Base-by-base conservation (phyloP, 2,329 filamentous ascomycete genomes). In the Neopestalotiopsis clavispora region DNA sequence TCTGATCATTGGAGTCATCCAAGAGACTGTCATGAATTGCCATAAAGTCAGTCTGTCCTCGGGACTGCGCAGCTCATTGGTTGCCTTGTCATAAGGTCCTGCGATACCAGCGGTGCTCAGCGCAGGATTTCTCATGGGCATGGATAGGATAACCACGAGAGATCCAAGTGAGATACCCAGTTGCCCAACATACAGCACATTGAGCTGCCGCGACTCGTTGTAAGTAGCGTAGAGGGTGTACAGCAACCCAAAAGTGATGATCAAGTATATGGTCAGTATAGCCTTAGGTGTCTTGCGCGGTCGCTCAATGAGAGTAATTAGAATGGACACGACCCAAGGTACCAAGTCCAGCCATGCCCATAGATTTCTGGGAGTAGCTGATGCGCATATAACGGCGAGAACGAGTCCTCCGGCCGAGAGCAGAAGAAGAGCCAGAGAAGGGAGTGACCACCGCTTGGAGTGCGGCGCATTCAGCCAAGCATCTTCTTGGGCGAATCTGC, bases 11-110 rank as follows among this genome's bases (percentile, higher is more conserved):
- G 94, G 91, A 0, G 84, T 83, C 81, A 97, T 91, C 94, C 94
- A 97, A 0, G 89, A 92, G 34, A 97, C 91, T 5, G 89, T 91
- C 88, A 95, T 92, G 80, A 94, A 97, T 73, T 95, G 92, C 87
- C 93, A 94, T 0, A 95, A 83, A 0, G 87, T 92, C 30, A 97
- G 78, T 71, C 92, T 90, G 73, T 97, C 94, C 78, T 97, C 94
- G 0, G 94, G 85, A 49, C 87, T 89, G 67, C 94, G 91, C n/a
- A 92, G 81, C 2, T 84, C 79, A 2, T 81, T 84, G 0, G 86
- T 90, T 1, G 92, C 89, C 4, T 80, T 71, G 20, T 84, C 81
- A 66, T 86, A 89, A 1, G 88, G 84, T 17, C 81, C 79, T 65
- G 90, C 89, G 68, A 95, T 93, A 0, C 85, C 86, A 9, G 85